Evolutionary conservation across 179 eudicot species (phyloP).

Genomic region (Carnegiea gigantea): DNA sequence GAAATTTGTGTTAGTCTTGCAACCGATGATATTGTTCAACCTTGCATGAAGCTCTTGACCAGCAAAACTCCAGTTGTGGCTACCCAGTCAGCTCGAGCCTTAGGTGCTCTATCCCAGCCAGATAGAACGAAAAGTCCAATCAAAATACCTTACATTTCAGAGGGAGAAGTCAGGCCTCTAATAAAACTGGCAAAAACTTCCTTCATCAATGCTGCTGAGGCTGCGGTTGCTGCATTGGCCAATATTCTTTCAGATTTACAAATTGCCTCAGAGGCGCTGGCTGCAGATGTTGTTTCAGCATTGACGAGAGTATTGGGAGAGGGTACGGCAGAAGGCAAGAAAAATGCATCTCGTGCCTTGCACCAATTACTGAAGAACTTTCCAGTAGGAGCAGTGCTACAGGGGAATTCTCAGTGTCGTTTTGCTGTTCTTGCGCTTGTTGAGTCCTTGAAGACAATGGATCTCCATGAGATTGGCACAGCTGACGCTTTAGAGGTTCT

Average conservation of each 20-base stretch:
- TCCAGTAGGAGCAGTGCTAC: constrained; percentile 57
- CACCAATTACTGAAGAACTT: constrained; percentile 60
- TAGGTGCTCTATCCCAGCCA: constrained; percentile 69
- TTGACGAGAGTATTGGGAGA: constrained; percentile 56
- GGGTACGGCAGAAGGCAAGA: constrained; percentile 70
- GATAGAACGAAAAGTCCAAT: constrained; percentile 46
- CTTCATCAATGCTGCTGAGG: constrained; percentile 58
- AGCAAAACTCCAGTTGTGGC: constrained; percentile 70
- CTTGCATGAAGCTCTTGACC: constrained; percentile 76
- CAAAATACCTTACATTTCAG: constrained; percentile 57
- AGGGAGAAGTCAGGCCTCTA: constrained; percentile 66
- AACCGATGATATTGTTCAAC: constrained; percentile 69
- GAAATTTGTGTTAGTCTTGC: constrained; percentile 74
- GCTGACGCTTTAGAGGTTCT: constrained; percentile 67
- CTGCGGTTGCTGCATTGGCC: constrained; percentile 69
- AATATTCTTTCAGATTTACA: constrained; percentile 58
- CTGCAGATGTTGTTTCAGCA: constrained; percentile 69
- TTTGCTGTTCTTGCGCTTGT: constrained; percentile 64
- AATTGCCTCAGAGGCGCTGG: constrained; percentile 62
- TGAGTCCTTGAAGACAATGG: constrained; percentile 55
- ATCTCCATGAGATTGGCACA: constrained; percentile 53
- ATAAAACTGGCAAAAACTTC: constrained; percentile 72
- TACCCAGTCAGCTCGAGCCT: constrained; percentile 75
- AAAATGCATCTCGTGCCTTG: constrained; percentile 64
- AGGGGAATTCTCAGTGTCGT: constrained; percentile 53